Evolutionary conservation across 2,329 filamentous ascomycete genomes (phyloP).

Genomic region (Madurella mycetomatis): DNA sequence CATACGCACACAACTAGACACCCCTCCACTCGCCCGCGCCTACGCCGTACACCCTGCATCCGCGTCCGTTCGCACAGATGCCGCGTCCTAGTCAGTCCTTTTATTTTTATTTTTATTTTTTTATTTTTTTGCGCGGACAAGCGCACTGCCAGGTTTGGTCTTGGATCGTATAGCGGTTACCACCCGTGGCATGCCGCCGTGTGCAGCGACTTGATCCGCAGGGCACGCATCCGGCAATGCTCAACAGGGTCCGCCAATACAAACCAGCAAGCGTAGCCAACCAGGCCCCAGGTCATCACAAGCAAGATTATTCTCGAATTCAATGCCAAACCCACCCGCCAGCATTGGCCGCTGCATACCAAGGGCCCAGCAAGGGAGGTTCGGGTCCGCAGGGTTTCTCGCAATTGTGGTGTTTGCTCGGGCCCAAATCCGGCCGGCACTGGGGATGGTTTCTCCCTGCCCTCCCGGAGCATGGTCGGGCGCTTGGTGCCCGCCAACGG

Average conservation of each 20-base stretch:
- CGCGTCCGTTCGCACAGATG: constrained; percentile 2
- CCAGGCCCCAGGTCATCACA: background rate
- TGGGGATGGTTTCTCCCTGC: constrained; percentile 1
- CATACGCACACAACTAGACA: too few relatives aligned
- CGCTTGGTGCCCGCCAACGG: too few relatives aligned
- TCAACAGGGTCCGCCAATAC: background rate
- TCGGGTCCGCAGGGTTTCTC: too few relatives aligned
- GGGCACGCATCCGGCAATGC: too few relatives aligned
- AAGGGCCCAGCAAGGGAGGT: too few relatives aligned
- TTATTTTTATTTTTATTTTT: too few relatives aligned
- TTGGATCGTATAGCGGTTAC: too few relatives aligned
- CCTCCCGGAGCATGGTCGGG: constrained; percentile 9
- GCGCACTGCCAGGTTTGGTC: background rate
- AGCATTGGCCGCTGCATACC: too few relatives aligned
- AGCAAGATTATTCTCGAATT: too few relatives aligned
- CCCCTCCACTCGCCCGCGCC: constrained; percentile 5
- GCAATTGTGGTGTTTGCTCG: constrained; percentile 5
- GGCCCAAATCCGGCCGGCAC: constrained; percentile 15
- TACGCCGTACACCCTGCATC: constrained; percentile 4
- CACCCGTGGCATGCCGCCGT: too few relatives aligned
- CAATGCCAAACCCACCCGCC: too few relatives aligned
- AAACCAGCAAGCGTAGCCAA: background rate
- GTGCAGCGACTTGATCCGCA: too few relatives aligned
- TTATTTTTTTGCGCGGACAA: constrained; percentile 19
- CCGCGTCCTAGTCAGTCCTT: background rate